Conservation (phyloP, 371 early-diverging fungal genomes). For the Racocetra persica region DNA sequence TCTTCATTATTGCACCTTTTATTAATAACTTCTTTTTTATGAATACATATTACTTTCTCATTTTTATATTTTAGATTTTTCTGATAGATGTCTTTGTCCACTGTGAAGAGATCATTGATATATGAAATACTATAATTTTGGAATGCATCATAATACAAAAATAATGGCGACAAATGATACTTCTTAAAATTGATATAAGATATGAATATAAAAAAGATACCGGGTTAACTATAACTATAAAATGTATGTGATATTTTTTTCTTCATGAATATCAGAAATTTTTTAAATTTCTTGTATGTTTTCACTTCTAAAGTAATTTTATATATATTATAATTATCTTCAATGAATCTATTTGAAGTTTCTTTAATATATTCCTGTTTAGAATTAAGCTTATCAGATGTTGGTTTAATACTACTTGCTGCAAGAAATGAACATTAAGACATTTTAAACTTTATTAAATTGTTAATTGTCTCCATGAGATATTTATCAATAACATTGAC, state of each 20-base stretch:
- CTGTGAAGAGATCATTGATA: not conserved
- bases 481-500: not conserved
- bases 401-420: not conserved
- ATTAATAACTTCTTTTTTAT: not conserved
- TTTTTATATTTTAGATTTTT: not conserved
- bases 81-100: constrained; percentile 12
- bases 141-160: not conserved
- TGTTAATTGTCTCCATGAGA: not conserved
- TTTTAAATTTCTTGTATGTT: not conserved
- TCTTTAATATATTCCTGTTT: not conserved
- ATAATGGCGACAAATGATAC: not conserved
- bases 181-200: not conserved
- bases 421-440: not conserved
- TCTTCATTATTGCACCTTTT: not conserved
- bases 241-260: not conserved
- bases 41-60: not conserved
- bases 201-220: not conserved
- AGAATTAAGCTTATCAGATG: not conserved
- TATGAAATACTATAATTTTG: constrained; percentile 5
- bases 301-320: not conserved
- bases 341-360: not conserved
- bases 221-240: not conserved
- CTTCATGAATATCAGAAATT: not conserved
- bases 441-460: not conserved
- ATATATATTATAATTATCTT: not conserved